Evolutionary conservation across 176 grass and related monocot species (phyloP).

Genomic region (Alopecurus myosuroides): DNA sequence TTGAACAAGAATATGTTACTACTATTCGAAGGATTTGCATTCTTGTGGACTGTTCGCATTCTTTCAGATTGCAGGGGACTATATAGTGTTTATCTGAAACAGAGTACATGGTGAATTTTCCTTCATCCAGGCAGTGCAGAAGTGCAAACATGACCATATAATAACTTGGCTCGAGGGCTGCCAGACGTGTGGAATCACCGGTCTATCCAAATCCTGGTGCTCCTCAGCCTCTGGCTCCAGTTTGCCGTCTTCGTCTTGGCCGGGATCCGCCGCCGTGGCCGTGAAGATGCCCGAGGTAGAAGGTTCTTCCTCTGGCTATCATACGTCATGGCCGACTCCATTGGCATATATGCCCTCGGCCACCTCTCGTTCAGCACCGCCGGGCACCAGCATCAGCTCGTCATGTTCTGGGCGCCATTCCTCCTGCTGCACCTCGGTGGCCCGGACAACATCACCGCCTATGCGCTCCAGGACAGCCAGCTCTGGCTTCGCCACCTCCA

Average conservation of each 20-base stretch:
- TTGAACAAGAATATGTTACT: background rate
- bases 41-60: background rate
- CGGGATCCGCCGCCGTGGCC: background rate
- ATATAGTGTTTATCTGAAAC: background rate
- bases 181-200: background rate
- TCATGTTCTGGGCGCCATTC: background rate
- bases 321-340: background rate
- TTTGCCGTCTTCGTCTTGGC: background rate
- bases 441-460: conserved; percentile 2
- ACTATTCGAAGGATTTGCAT: background rate
- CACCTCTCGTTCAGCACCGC: background rate
- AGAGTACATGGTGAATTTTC: background rate
- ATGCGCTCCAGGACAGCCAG: background rate
- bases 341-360: background rate
- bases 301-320: background rate
- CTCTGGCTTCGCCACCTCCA: conserved; percentile 6
- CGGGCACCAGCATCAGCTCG: background rate
- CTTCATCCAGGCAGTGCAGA: background rate
- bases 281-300: background rate
- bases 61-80: background rate
- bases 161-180: background rate
- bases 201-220: background rate
- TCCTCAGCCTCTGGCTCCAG: background rate
- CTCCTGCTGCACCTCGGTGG: background rate
- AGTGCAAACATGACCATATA: background rate